Conservation (phyloP, 2,329 filamentous ascomycete genomes). For the Cercospora zeina region DNA sequence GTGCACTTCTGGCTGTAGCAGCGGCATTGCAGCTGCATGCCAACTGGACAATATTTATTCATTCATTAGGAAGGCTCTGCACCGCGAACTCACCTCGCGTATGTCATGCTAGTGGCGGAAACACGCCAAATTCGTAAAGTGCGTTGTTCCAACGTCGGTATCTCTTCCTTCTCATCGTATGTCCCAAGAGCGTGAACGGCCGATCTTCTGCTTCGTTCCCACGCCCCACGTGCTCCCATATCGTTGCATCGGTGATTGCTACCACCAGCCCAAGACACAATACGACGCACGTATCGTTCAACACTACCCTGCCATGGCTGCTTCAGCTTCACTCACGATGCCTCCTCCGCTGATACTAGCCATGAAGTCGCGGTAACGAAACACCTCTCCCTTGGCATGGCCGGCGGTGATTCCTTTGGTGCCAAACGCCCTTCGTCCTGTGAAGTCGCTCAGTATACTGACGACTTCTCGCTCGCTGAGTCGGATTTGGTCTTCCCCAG, state of each 20-base stretch:
- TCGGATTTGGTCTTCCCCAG: constrained; percentile 57
- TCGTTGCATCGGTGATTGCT: background rate
- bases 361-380: constrained; percentile 92
- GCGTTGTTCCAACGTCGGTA: background rate
- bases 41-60: background rate
- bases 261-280: background rate
- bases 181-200: background rate
- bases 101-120: too few relatives aligned
- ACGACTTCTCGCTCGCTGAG: constrained; percentile 77
- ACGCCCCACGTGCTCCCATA: background rate
- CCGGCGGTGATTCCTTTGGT: constrained; percentile 52
- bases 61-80: background rate
- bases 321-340: constrained; percentile 18
- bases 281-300: background rate
- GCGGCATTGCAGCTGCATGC: background rate
- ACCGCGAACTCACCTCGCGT: too few relatives aligned
- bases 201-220: background rate
- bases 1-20: background rate
- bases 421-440: constrained; percentile 77
- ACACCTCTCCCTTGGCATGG: constrained; percentile 73
- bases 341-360: constrained; percentile 45
- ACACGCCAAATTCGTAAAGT: background rate
- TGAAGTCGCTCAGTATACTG: constrained; percentile 82
- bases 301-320: constrained; percentile 20
- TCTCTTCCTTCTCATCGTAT: background rate